Percentiles rank a stretch among this genome's conserved stretches.
Evolutionary conservation across 441 rosid genomes (phyloP).

Genomic region (Codiaeum variegatum): DNA sequence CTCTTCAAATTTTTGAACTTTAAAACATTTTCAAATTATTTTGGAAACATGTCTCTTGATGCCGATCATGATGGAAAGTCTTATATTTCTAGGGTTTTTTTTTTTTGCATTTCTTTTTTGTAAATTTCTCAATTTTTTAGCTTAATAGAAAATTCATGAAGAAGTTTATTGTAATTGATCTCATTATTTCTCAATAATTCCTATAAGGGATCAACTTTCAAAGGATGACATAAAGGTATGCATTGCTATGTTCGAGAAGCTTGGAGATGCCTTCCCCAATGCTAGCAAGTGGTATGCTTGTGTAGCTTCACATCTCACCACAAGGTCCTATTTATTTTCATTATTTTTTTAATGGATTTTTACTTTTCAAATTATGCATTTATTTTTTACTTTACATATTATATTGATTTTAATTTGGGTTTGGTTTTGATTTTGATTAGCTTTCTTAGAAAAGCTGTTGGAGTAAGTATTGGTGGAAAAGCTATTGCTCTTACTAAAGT

Average conservation of each 20-base stretch:
- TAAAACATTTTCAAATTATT: too few species aligned
- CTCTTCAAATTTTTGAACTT: too few species aligned
- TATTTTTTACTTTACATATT: not conserved
- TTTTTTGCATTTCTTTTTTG: not conserved
- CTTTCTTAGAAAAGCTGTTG: constrained; percentile 82
- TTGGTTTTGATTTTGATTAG: constrained; percentile 24
- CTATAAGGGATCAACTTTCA: constrained; percentile 37
- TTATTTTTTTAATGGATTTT: not conserved
- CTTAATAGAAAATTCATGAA: not conserved
- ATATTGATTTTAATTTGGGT: not conserved
- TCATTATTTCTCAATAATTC: not conserved
- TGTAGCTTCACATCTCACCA: constrained; percentile 62
- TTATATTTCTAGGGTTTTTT: constrained; percentile 57
- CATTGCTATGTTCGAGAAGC: constrained; percentile 61
- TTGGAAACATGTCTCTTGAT: constrained; percentile 66
- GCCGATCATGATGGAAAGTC: constrained; percentile 67
- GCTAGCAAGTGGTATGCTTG: constrained; percentile 71
- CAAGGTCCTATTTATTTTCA: constrained; percentile 36
- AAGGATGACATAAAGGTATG: constrained; percentile 81
- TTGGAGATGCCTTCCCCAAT: constrained; percentile 59
- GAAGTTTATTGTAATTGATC: not conserved
- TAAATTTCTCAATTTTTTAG: too few species aligned
- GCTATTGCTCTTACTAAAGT: constrained; percentile 39
- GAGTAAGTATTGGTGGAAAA: constrained; percentile 60
- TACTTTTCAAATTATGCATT: not conserved